A percentile compares a stretch with the other conserved stretches of the same genome.
phyloP scores from a whole-genome alignment of 768 basidiomycete species.

The Lepiota subincarnata region DNA sequence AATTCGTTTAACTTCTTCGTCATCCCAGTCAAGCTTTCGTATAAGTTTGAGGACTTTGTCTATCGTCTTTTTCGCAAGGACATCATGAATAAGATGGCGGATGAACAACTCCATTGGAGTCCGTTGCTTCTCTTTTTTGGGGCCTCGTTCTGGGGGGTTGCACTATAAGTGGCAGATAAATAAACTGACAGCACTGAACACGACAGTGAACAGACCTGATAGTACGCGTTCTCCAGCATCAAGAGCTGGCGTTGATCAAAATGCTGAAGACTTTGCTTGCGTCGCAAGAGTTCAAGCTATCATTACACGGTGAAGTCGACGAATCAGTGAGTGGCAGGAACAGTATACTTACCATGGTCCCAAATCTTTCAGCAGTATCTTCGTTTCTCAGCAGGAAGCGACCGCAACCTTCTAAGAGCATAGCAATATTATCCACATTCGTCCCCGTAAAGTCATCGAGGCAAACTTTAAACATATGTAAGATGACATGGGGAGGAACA shows the following conservation, averaged over 20 bases:
- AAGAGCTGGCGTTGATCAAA: slow-evolving; percentile 88
- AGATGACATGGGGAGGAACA: slow-evolving; percentile 84
- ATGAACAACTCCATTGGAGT: slow-evolving; percentile 90
- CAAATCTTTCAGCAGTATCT: slow-evolving; percentile 81
- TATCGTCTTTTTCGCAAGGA: slow-evolving; percentile 88
- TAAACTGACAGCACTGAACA: background rate
- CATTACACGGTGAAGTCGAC: slow-evolving; percentile 1
- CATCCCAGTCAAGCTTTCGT: slow-evolving; percentile 96
- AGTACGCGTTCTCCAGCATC: slow-evolving; percentile 95
- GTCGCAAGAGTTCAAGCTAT: slow-evolving; percentile 89
- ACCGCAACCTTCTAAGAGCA: slow-evolving; percentile 91
- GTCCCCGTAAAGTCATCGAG: slow-evolving; percentile 91
- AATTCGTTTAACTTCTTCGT: slow-evolving; percentile 51
- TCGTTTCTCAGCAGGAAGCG: slow-evolving; percentile 86
- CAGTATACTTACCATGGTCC: slow-evolving; percentile 65
- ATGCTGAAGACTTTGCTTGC: slow-evolving; percentile 91
- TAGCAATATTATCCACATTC: slow-evolving; percentile 91
- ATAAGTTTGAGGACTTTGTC: slow-evolving; percentile 94
- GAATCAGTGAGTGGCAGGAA: background rate
- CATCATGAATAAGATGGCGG: slow-evolving; percentile 91
- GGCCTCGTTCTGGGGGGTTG: slow-evolving; percentile 92
- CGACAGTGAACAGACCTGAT: slow-evolving; percentile 57
- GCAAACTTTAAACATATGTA: slow-evolving; percentile 97
- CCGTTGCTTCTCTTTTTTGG: slow-evolving; percentile 80
- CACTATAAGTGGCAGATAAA: slow-evolving; percentile 47